Base-by-base conservation (phyloP, 163 green algal species). In the Smithsoniella earleae region DNA sequence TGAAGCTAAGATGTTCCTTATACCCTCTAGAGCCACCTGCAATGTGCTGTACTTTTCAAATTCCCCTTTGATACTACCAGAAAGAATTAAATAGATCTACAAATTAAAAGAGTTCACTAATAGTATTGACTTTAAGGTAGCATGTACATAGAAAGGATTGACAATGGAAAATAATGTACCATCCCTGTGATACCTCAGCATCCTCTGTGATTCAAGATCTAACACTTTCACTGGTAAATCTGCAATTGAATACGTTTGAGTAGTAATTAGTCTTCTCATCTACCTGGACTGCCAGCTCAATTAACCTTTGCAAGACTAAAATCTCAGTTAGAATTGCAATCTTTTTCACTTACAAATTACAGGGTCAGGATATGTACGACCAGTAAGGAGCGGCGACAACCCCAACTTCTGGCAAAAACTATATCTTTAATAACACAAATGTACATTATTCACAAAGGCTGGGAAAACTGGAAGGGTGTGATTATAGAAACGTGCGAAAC, bases 21-120 rank as follows among this genome's bases (percentile, higher is more conserved):
- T 82, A 8, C 91, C 92, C 81, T 99, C 94, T 30, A 99, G 77
- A 4, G 93, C 94, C 20, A 99, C 95, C 0, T 98, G 73, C 90
- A 85, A 2, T 85, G 13, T 49, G 40, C n/a, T 49, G 40, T 49
- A 22, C 40, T 22, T 13, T 49, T 49, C 10, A 49, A 22, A 49
- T 13, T 22, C 40, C 40, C 40, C 10, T 13, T 10, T 49, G 40
- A 22, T 49, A 13, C 40, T 10, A 49, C 40, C 40, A 49, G 40
- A 13, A 49, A 49, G 40, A 10, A 49, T n/a, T n/a, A n/a, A n/a
- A n/a, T n/a, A n/a, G n/a, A n/a, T n/a, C n/a, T n/a, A n/a, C n/a
- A n/a, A n/a, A n/a, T n/a, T n/a, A n/a, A n/a, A n/a, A n/a, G n/a
- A n/a, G n/a, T n/a, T n/a, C n/a, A n/a, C n/a, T n/a, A n/a, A n/a